Percentiles rank a stretch among this genome's conserved stretches.
Conservation (phyloP, 2,329 filamentous ascomycete species). For the Macrophomina pseudophaseolina region DNA sequence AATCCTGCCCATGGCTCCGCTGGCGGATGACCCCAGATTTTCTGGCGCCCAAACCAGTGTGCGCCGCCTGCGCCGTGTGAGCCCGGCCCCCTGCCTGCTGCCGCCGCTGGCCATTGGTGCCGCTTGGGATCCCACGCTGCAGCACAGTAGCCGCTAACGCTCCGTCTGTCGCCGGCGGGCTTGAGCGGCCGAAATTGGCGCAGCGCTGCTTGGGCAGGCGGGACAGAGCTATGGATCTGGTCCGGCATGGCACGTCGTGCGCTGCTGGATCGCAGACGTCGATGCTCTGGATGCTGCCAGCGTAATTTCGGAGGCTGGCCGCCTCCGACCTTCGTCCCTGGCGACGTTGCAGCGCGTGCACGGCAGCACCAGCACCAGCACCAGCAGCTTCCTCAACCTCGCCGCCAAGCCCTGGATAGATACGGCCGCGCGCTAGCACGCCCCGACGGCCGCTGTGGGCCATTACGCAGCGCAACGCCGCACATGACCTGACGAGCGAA, state of each 20-base stretch:
- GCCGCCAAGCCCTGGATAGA: constrained; percentile 15
- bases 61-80: constrained; percentile 10
- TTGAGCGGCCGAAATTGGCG: constrained; percentile 20
- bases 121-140: constrained; percentile 17
- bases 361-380: neutral
- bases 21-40: constrained; percentile 25
- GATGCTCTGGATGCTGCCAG: neutral
- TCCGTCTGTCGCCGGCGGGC: constrained; percentile 20
- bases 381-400: neutral
- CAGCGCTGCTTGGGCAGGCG: constrained; percentile 15
- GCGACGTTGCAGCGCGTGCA: constrained; percentile 18
- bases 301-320: neutral
- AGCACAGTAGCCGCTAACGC: constrained; percentile 15
- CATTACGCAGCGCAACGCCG: constrained; percentile 27
- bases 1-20: constrained; percentile 18
- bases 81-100: constrained; percentile 3
- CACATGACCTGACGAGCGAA: constrained; percentile 26
- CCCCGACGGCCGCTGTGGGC: constrained; percentile 11
- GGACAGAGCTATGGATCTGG: constrained; percentile 17
- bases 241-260: constrained; percentile 16
- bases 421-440: constrained; percentile 17
- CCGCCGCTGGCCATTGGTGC: constrained; percentile 12
- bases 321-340: neutral
- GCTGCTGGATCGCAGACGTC: neutral
- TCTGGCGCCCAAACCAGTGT: neutral